phyloP scores from a whole-genome alignment of 139 green algal genomes.

The Chlorella sp. region DNA sequence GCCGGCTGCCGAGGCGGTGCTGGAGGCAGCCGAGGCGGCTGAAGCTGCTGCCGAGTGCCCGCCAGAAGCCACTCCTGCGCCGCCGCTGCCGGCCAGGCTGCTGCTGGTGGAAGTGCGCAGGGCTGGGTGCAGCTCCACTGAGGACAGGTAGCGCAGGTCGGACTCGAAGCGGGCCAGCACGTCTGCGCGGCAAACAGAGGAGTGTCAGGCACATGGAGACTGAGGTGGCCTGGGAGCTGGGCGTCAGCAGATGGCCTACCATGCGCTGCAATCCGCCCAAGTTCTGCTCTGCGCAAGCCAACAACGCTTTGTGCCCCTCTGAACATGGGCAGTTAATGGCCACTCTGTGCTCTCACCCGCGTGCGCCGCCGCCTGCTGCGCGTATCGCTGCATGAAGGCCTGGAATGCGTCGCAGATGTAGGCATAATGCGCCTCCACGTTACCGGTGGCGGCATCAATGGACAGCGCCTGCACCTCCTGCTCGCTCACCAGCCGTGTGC shows the following conservation, averaged over 20 bases:
- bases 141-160: constrained; percentile 73
- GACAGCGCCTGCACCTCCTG: constrained; percentile 85
- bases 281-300: no score
- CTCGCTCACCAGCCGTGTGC: constrained; percentile 78
- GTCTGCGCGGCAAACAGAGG: no score
- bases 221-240: no score
- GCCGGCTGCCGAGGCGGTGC: no score
- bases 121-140: constrained; percentile 63
- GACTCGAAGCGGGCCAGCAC: constrained; percentile 79
- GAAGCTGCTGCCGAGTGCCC: background rate
- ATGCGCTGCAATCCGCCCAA: no score
- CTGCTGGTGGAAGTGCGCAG: constrained; percentile 28
- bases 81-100: constrained; percentile 24
- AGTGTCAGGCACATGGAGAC: no score
- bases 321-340: no score
- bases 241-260: no score
- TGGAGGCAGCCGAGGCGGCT: no score
- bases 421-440: constrained; percentile 91
- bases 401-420: constrained; percentile 71
- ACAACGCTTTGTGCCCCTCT: no score
- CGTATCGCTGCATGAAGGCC: constrained; percentile 68
- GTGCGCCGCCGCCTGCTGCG: constrained; percentile 38
- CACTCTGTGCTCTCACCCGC: constrained; percentile 7
- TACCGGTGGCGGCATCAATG: constrained; percentile 82
- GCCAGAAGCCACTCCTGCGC: background rate